Percentiles rank a stretch among this genome's conserved stretches.
phyloP scores from a whole-genome alignment of 1,284 basidiomycete species.

The Neotropicomus parvogracilis region DNA sequence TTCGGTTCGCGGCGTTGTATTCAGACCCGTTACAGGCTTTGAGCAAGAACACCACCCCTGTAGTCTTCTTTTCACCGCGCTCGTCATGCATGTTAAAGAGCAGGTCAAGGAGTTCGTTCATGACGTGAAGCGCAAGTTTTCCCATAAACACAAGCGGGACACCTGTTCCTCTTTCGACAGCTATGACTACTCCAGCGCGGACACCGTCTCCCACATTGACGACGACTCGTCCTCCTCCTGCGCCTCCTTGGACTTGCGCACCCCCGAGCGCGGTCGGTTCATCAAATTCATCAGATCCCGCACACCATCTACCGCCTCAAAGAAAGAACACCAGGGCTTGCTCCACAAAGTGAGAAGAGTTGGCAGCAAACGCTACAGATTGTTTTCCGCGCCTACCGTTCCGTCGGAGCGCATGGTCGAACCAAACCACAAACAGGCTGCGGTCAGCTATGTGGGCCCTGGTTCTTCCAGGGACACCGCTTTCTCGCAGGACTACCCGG shows the following conservation, averaged over 20 bases:
- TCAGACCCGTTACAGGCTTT: background rate
- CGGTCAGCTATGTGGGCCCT: background rate
- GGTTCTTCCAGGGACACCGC: background rate
- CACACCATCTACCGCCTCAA: constrained; percentile 8
- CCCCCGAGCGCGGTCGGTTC: constrained; percentile 11
- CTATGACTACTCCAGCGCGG: constrained; percentile 16
- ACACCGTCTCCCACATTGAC: constrained; percentile 12
- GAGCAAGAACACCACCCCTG: background rate
- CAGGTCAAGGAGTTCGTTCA: constrained; percentile 31
- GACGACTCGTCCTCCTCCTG: constrained; percentile 16
- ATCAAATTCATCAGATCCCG: constrained; percentile 18
- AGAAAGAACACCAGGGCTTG: constrained; percentile 3
- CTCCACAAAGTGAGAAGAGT: constrained; percentile 11
- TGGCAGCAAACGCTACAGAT: constrained; percentile 12
- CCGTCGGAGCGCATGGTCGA: constrained; percentile 5
- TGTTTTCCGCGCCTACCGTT: constrained; percentile 14
- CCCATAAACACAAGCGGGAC: constrained; percentile 26
- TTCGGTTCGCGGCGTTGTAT: too few relatives aligned
- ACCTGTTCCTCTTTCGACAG: constrained; percentile 14
- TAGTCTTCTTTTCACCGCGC: background rate
- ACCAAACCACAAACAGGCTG: background rate
- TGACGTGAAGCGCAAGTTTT: constrained; percentile 33
- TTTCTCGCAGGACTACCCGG: constrained; percentile 4
- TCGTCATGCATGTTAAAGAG: constrained; percentile 32
- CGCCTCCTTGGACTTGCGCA: constrained; percentile 2